A percentile compares a stretch with the other conserved stretches of the same genome.
These are phyloP conservation scores for Ophiostoma triangulosporum DNA, from an alignment of 2,329 filamentous ascomycete species.

Conservation along the genomic window DNA sequence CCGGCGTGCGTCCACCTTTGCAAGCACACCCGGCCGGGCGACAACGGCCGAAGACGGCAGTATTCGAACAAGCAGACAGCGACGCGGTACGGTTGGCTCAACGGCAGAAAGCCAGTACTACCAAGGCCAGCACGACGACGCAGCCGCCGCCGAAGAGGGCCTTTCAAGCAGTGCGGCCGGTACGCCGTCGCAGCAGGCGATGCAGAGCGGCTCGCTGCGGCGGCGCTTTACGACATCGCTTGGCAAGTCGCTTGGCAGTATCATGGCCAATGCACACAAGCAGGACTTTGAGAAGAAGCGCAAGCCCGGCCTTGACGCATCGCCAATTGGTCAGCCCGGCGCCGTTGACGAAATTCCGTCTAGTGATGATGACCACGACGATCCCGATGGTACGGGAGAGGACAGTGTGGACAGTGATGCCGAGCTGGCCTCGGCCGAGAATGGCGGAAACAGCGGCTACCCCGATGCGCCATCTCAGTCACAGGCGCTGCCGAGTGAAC, in stretches of 20 bases:
- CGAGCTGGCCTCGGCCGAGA: slow-evolving; percentile 8
- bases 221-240: slow-evolving; percentile 21
- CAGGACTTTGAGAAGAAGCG: slow-evolving; percentile 84
- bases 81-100: background rate
- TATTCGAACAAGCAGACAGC: background rate
- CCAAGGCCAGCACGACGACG: background rate
- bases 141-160: slow-evolving; percentile 1
- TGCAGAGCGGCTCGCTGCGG: slow-evolving; percentile 13
- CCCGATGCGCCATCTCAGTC: background rate
- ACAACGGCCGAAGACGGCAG: background rate
- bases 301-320: slow-evolving; percentile 18
- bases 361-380: slow-evolving; percentile 12
- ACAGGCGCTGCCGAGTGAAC: background rate
- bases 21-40: background rate
- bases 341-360: slow-evolving; percentile 7
- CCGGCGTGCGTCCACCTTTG: background rate
- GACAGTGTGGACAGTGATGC: slow-evolving; percentile 4
- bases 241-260: slow-evolving; percentile 31
- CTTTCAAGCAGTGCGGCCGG: slow-evolving; percentile 1
- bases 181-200: background rate
- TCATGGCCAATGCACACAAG: slow-evolving; percentile 73
- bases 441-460: background rate
- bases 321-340: slow-evolving; percentile 1
- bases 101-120: background rate
- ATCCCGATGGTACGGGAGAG: background rate